Percentiles rank a stretch among this genome's conserved stretches.
Conservation (phyloP, 2,329 filamentous ascomycete genomes). For the Hysterium pulicare region DNA sequence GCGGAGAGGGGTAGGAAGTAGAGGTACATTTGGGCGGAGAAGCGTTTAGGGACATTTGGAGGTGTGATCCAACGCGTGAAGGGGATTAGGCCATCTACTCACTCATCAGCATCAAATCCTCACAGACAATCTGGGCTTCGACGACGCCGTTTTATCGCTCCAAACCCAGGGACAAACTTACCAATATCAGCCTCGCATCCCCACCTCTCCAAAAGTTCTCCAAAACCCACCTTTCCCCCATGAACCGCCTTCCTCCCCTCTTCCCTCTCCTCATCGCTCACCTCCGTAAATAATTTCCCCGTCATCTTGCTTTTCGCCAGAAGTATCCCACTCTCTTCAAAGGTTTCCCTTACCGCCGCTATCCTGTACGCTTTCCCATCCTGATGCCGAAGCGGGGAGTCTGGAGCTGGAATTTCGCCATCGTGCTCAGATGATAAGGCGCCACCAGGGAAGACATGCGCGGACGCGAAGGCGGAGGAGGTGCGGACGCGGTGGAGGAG, state of each 20-base stretch:
- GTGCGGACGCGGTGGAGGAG: constrained; percentile 82
- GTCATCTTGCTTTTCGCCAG: constrained; percentile 58
- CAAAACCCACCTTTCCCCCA: constrained; percentile 61
- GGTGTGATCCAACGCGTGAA: constrained; percentile 95
- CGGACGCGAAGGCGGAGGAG: constrained; percentile 80
- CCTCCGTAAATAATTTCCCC: constrained; percentile 55
- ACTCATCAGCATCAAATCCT: no score
- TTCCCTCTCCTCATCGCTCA: constrained; percentile 60
- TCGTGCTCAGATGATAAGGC: constrained; percentile 77
- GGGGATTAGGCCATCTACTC: constrained; percentile 67
- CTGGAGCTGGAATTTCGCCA: constrained; percentile 53
- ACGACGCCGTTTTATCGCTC: no score
- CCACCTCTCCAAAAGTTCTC: constrained; percentile 58
- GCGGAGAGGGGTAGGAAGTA: constrained; percentile 69
- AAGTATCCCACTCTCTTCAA: constrained; percentile 90
- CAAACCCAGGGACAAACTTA: no score
- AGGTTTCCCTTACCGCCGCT: constrained; percentile 84
- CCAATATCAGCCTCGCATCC: constrained; percentile 65
- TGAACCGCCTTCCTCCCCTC: constrained; percentile 68
- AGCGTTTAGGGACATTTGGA: constrained; percentile 66
- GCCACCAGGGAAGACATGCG: constrained; percentile 93
- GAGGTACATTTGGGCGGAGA: constrained; percentile 95
- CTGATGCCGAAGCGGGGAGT: constrained; percentile 58
- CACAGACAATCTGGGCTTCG: no score
- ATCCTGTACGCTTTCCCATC: constrained; percentile 74